phyloP scores from a whole-genome alignment of 148 eudicot species.

The Simmondsia chinensis region DNA sequence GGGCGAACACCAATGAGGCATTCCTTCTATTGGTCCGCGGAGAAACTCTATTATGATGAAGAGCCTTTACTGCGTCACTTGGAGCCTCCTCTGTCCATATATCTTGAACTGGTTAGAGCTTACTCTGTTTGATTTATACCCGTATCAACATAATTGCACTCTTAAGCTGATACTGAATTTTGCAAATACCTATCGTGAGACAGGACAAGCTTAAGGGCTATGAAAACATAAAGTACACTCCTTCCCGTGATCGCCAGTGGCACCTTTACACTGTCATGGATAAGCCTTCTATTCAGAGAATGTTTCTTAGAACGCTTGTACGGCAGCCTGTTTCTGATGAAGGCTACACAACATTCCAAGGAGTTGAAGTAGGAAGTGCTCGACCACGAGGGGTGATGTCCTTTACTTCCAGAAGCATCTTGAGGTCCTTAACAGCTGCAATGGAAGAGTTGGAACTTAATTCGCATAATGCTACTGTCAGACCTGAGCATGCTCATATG shows the following conservation, averaged over 20 bases:
- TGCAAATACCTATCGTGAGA: constrained; percentile 4
- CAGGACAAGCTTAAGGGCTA: constrained; percentile 95
- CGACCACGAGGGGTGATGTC: constrained; percentile 40
- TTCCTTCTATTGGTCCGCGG: constrained; percentile 87
- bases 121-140: background rate
- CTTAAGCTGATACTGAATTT: constrained; percentile 6
- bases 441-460: constrained; percentile 98
- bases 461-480: constrained; percentile 70
- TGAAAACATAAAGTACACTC: constrained; percentile 67
- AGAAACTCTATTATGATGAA: constrained; percentile 64
- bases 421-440: constrained; percentile 84
- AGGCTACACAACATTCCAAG: constrained; percentile 61
- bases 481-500: constrained; percentile 95
- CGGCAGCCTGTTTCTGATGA: constrained; percentile 83
- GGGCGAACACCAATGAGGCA: constrained; percentile 97
- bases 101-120: constrained; percentile 80
- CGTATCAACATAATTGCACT: too few species aligned
- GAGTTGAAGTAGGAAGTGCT: constrained; percentile 39
- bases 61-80: constrained; percentile 87
- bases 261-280: constrained; percentile 85
- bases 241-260: constrained; percentile 98
- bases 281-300: constrained; percentile 75
- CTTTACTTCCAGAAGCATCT: constrained; percentile 81
- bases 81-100: constrained; percentile 96
- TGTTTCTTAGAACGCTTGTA: constrained; percentile 89